Conservation (phyloP, 2,329 filamentous ascomycete species). For the Hirsutella minnesotensis region DNA sequence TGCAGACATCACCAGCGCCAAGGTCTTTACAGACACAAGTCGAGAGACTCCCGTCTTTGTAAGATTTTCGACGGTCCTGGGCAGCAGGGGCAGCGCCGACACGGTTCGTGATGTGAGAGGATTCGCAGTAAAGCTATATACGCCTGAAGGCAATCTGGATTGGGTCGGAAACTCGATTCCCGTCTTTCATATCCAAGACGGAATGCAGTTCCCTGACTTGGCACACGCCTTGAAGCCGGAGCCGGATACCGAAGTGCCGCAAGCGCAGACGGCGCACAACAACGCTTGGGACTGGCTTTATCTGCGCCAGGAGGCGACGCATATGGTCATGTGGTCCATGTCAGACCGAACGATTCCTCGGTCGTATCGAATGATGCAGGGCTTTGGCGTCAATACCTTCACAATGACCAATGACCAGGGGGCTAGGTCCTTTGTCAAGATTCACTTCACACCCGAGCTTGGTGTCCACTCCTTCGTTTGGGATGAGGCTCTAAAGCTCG, state of each 20-base stretch:
- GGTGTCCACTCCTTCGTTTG: constrained; percentile 68
- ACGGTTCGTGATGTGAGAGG: constrained; percentile 75
- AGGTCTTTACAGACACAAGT: constrained; percentile 41
- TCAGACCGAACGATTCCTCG: constrained; percentile 62
- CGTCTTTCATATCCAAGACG: constrained; percentile 46
- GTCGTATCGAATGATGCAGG: constrained; percentile 76
- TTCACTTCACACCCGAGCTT: constrained; percentile 62
- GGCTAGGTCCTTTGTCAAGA: constrained; percentile 64
- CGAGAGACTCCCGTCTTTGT: constrained; percentile 33
- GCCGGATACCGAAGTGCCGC: constrained; percentile 33
- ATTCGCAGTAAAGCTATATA: constrained; percentile 59
- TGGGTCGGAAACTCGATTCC: neutral
- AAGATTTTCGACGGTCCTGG: constrained; percentile 69
- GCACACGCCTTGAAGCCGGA: constrained; percentile 55
- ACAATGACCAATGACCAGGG: constrained; percentile 57
- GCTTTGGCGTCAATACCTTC: constrained; percentile 74
- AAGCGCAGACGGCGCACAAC: constrained; percentile 56
- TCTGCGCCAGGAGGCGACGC: constrained; percentile 53
- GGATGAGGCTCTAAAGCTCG: constrained; percentile 69
- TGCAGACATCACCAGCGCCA: constrained; percentile 55
- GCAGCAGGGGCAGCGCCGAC: constrained; percentile 64
- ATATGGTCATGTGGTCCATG: constrained; percentile 75
- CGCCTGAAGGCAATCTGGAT: constrained; percentile 24
- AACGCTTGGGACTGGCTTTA: constrained; percentile 69
- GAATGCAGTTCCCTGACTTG: constrained; percentile 61